These are phyloP conservation scores for Oemleria cerasiformis DNA, from an alignment of 306 rosid genomes.

Conservation along the genomic window DNA sequence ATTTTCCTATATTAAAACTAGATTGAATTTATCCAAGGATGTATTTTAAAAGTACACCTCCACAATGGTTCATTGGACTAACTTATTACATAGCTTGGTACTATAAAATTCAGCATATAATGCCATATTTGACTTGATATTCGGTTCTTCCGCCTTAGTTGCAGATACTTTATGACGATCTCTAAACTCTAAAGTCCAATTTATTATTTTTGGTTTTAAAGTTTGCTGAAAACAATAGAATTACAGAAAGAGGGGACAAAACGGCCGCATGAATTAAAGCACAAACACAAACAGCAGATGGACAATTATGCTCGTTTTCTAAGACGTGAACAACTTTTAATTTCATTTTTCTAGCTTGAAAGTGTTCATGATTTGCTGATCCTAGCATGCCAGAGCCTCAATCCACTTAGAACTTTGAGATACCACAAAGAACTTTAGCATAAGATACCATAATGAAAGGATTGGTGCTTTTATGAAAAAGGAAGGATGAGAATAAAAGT, in stretches of 20 bases:
- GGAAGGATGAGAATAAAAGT: no score
- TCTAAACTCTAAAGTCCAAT: neutral
- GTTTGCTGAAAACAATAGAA: no score
- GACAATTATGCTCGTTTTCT: no score
- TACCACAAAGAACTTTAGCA: neutral
- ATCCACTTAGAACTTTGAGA: neutral
- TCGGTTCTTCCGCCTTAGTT: neutral
- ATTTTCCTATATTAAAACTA: neutral
- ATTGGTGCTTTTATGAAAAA: no score
- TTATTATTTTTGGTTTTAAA: neutral
- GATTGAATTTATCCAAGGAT: neutral
- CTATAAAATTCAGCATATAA: neutral
- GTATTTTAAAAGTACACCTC: neutral
- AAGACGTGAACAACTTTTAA: neutral
- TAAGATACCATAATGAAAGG: no score
- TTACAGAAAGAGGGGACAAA: no score
- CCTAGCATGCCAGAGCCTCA: neutral
- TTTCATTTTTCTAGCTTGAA: neutral
- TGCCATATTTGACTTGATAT: conserved; percentile 2
- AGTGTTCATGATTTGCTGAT: neutral
- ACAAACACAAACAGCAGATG: no score
- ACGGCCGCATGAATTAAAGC: no score
- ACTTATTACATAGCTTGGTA: no score
- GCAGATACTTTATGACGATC: neutral
- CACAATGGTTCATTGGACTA: neutral